These are phyloP conservation scores for Nymphaea thermarum DNA, from an alignment of 164 flowering plant species.

Conservation along the genomic window DNA sequence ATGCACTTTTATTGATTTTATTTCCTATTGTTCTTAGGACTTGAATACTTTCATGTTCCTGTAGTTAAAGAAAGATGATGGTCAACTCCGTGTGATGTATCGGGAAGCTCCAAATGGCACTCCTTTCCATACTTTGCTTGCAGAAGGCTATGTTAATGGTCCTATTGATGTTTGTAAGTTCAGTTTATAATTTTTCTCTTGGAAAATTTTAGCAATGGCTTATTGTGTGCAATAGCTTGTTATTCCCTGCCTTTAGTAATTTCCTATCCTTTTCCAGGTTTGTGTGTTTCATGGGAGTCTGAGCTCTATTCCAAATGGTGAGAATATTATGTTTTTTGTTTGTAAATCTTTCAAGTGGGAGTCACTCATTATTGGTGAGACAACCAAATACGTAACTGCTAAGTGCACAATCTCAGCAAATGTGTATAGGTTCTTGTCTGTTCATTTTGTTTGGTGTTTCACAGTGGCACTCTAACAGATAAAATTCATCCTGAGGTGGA, in stretches of 20 bases:
- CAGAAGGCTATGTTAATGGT: slow-evolving; percentile 83
- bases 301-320: slow-evolving; percentile 70
- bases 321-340: slow-evolving; percentile 6
- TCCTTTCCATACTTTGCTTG: slow-evolving; percentile 77
- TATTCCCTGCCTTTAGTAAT: too few relatives aligned
- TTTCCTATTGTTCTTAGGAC: not conserved
- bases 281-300: slow-evolving; percentile 78
- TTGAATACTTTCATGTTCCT: not conserved
- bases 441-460: not conserved
- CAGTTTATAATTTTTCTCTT: not conserved
- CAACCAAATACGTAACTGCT: too few relatives aligned
- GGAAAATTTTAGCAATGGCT: not conserved
- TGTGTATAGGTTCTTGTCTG: not conserved
- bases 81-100: slow-evolving; percentile 83
- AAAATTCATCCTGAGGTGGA: not conserved
- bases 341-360: too few relatives aligned
- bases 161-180: slow-evolving; percentile 83
- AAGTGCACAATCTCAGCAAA: not conserved
- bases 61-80: slow-evolving; percentile 77
- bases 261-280: slow-evolving; percentile 36
- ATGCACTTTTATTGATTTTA: not conserved
- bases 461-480: not conserved
- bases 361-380: too few relatives aligned
- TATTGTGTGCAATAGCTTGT: too few relatives aligned
- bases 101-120: slow-evolving; percentile 79